Evolutionary conservation across 176 grass and related monocot species (phyloP).

Genomic region (Eleusine coracana): DNA sequence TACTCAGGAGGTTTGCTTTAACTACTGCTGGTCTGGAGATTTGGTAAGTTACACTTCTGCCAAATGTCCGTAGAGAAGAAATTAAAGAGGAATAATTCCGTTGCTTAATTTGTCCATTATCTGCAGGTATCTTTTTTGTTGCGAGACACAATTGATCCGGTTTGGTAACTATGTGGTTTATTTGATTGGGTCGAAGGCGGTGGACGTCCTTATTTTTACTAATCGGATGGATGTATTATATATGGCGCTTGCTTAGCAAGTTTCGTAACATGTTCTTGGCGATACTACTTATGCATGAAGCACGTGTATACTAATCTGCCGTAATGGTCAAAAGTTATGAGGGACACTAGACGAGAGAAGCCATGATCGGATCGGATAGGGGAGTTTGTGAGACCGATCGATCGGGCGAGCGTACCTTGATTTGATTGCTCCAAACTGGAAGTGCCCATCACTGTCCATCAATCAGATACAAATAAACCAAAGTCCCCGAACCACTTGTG

Average conservation of each 20-base stretch:
- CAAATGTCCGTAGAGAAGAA: neutral
- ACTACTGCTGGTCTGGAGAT: neutral
- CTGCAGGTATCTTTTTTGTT: neutral
- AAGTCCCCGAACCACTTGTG: neutral
- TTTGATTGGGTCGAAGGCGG: neutral
- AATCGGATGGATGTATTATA: too few species aligned
- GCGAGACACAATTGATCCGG: neutral
- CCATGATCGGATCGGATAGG: too few species aligned
- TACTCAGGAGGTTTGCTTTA: neutral
- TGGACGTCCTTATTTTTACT: too few species aligned
- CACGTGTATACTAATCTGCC: too few species aligned
- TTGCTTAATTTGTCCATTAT: neutral
- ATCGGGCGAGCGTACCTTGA: neutral
- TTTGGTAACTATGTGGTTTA: neutral
- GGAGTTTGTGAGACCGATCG: neutral
- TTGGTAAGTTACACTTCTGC: neutral
- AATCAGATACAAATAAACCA: neutral
- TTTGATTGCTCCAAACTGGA: neutral
- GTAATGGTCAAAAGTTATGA: too few species aligned
- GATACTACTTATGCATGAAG: too few species aligned
- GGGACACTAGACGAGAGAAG: too few species aligned
- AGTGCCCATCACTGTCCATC: neutral
- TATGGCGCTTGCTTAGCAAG: too few species aligned
- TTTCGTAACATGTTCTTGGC: too few species aligned
- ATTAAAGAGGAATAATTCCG: neutral